Evolutionary conservation across 441 rosid species (phyloP), one percentile per base, ranked within the genome.

Genomic region (Erodium moschatum): DNA sequence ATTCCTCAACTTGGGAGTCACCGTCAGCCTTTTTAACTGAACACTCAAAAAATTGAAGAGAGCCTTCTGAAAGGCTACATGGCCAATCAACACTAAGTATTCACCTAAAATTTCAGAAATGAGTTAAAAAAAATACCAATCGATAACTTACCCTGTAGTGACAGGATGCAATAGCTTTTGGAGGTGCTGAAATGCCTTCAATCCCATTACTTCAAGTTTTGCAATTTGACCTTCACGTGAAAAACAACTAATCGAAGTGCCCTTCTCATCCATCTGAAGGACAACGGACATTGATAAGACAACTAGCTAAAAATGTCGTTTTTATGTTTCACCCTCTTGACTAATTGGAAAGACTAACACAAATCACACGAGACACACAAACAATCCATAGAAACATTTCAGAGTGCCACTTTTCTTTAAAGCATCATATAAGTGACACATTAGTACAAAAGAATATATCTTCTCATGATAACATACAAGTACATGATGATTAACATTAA

Each of bases 141-240:
- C 38, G n/a, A 69, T 67, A 64, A 75, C 90, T 86, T 69, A 89
- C 98, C 85, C 15, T 46, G 54, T 65, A 62, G 80, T 60, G 70
- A 75, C 70, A 70, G 81, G 83, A 79, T 76, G 80, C 42, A 86
- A 69, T 66, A 77, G 78, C 81, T 85, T 86, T 64, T 81, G 84
- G 74, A 92, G 86, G 80, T 90, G 86, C 71, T 80, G 77, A 77
- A 79, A 83, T 78, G 96, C 87, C 78, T 81, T 82, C 66, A 85
- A 67, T 69, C 97, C 97, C 81, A 84, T 76, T 54, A 93, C 76
- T 76, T 90, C 95, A 72, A 93, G 71, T 78, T 82, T 89, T 71
- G 90, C 92, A 81, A 90, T 87, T 33, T 81, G 87, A 62, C 97
- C 98, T 72, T 90, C 96, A 2, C 85, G 88, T 33, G 90, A 89